These are phyloP conservation scores for Psilocybe cubensis DNA, from an alignment of 768 basidiomycete species.

Conservation along the genomic window DNA sequence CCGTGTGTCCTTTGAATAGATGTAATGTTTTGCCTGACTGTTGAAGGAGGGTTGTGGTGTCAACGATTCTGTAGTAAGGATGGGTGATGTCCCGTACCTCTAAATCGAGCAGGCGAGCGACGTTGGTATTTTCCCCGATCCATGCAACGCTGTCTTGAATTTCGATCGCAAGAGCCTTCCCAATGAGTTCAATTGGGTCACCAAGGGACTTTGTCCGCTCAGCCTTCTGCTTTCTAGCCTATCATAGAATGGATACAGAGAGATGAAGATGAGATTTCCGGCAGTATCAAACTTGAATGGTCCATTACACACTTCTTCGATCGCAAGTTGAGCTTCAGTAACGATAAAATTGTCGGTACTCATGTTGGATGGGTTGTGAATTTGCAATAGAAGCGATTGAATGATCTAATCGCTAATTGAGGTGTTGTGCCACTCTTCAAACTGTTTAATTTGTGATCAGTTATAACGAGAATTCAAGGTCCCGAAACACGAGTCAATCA, in stretches of 20 bases:
- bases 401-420: not conserved
- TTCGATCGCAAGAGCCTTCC: slow-evolving; percentile 74
- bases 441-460: not conserved
- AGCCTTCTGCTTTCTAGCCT: slow-evolving; percentile 79
- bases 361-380: slow-evolving; percentile 1
- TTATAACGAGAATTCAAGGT: not conserved
- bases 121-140: slow-evolving; percentile 87
- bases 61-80: too few relatives aligned
- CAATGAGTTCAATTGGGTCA: slow-evolving; percentile 74
- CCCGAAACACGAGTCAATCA: not conserved
- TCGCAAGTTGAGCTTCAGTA: slow-evolving; percentile 69
- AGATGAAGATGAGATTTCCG: too few relatives aligned
- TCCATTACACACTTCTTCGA: slow-evolving; percentile 53
- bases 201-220: slow-evolving; percentile 74
- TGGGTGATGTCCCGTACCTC: slow-evolving; percentile 51
- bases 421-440: not conserved
- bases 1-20: slow-evolving; percentile 82
- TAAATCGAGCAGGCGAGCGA: slow-evolving; percentile 73
- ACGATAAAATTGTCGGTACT: slow-evolving; percentile 61
- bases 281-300: not conserved
- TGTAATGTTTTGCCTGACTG: slow-evolving; percentile 83
- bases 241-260: slow-evolving; percentile 7
- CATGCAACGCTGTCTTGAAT: slow-evolving; percentile 72
- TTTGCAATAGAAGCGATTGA: not conserved
- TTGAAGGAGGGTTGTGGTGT: too few relatives aligned